Percentiles rank a stretch among this genome's conserved stretches.
phyloP scores from a whole-genome alignment of 1,139 yeast species.

The Diutina siamensis region DNA sequence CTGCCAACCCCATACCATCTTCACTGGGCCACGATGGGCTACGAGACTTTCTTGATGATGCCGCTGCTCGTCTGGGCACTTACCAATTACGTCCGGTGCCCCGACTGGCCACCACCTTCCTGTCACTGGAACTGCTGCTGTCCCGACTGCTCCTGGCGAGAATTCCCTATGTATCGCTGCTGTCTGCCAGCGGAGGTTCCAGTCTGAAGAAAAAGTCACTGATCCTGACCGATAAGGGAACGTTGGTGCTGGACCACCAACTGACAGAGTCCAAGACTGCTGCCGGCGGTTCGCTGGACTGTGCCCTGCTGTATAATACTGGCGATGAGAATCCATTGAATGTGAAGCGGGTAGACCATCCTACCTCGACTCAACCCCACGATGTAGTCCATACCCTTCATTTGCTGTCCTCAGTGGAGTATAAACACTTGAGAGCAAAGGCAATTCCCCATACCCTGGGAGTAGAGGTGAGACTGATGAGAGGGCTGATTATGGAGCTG shows the following conservation, averaged over 20 bases:
- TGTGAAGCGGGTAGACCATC: not conserved
- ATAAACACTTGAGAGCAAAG: conserved; percentile 1
- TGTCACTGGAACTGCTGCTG: not conserved
- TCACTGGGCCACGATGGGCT: too few species aligned
- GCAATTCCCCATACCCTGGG: not conserved
- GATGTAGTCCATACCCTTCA: not conserved
- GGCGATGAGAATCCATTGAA: not conserved
- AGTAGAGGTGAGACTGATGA: conserved; percentile 1
- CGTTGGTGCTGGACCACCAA: not conserved
- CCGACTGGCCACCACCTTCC: conserved; percentile 3
- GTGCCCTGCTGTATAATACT: conserved; percentile 1
- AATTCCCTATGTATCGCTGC: not conserved
- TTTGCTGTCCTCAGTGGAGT: conserved; percentile 5
- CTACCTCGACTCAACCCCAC: not conserved
- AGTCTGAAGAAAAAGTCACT: not conserved
- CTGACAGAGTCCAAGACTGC: not conserved
- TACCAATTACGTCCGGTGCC: conserved; percentile 2
- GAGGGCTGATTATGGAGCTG: conserved; percentile 1
- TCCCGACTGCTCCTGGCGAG: not conserved
- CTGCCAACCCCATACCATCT: not conserved
- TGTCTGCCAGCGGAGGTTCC: not conserved
- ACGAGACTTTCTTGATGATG: not conserved
- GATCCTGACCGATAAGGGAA: not conserved
- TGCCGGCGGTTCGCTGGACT: not conserved
- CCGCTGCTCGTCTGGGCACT: not conserved